These are phyloP conservation scores for Leccinum disarticulatum DNA, from an alignment of 768 basidiomycete genomes.

Conservation along the genomic window DNA sequence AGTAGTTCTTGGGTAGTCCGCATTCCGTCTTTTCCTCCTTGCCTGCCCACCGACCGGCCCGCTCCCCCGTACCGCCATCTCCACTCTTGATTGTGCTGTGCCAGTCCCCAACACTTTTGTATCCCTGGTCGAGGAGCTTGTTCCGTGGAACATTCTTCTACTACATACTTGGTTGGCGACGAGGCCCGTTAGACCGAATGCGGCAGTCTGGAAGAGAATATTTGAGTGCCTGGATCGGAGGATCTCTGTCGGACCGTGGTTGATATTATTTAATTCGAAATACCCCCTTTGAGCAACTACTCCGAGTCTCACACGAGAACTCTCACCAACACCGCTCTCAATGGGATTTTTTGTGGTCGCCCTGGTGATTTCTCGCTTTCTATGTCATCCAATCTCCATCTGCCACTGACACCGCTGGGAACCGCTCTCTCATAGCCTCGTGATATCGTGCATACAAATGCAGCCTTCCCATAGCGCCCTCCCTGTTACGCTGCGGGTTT, in stretches of 20 bases:
- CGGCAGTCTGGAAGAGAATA: constrained; percentile 86
- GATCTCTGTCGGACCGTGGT: constrained; percentile 52
- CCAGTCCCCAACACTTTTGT: constrained; percentile 96
- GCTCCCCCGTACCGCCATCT: constrained; percentile 68
- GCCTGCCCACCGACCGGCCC: constrained; percentile 77
- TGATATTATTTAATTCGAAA: no score
- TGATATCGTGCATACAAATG: neutral
- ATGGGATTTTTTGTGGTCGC: constrained; percentile 11
- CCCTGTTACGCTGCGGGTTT: neutral
- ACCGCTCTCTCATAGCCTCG: constrained; percentile 20
- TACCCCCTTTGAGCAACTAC: no score
- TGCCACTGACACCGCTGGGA: constrained; percentile 18
- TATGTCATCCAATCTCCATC: neutral
- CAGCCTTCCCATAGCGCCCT: neutral
- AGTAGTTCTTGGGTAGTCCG: constrained; percentile 91
- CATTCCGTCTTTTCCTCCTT: constrained; percentile 88
- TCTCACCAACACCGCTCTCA: no score
- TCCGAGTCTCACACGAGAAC: no score
- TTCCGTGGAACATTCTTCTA: constrained; percentile 82
- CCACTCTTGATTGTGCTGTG: constrained; percentile 83
- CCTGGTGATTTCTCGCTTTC: constrained; percentile 29
- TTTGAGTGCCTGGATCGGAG: constrained; percentile 44
- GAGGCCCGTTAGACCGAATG: constrained; percentile 93
- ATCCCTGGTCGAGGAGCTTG: constrained; percentile 60
- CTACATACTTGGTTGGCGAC: constrained; percentile 46